Base-by-base conservation (phyloP, 2,329 filamentous ascomycete species). In the Xylariales sp. region DNA sequence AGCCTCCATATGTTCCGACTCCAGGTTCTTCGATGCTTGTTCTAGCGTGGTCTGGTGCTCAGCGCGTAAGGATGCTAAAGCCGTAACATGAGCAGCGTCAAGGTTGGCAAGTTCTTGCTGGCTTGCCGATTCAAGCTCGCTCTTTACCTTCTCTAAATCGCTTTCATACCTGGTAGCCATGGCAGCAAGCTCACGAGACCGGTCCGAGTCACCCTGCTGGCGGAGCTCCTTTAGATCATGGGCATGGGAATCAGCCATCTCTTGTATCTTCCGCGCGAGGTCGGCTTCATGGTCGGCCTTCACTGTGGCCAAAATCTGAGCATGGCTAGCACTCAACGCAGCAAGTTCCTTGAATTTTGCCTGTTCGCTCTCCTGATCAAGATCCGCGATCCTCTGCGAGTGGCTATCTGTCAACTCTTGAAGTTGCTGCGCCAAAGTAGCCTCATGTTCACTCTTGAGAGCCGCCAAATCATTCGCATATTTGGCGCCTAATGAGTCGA, bases 11-110 rank as follows among this genome's bases (percentile, higher is more conserved):
- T 78, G 74, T 46, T 71, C 58, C 1, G 59, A 41, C 68, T 73
- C 71, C 0, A 75, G 64, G 48, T 52, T 48, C 23, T 67, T 65
- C 43, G 75, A 50, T 32, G 67, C 60, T 23, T 62, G 65, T 8
- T 71, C 50, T n/a, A 75, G 61, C 23, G 53, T 46, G n/a, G 65
- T 62, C 64, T 75, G 61, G 64, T 75, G 73, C 34, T 72, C 71
- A 18, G 69, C 48, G 30, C 71, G 72, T 34, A 76, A 56, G 10
- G 71, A 70, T 30, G 71, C 70, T 1, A 76, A 54, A 1, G 73
- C 65, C 5, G 70, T 36, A 50, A 55, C 67, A 68, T 77, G 76
- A 9, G 65, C 43, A 52, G 60, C 41, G 32, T 67, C 54, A 39
- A 60, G 48, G 4, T 64, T 49, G 3, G 41, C 48, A n/a, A 59